A percentile compares a stretch with the other conserved stretches of the same genome.
phyloP scores from a whole-genome alignment of 768 basidiomycete genomes.

The Pulveroboletus frians region DNA sequence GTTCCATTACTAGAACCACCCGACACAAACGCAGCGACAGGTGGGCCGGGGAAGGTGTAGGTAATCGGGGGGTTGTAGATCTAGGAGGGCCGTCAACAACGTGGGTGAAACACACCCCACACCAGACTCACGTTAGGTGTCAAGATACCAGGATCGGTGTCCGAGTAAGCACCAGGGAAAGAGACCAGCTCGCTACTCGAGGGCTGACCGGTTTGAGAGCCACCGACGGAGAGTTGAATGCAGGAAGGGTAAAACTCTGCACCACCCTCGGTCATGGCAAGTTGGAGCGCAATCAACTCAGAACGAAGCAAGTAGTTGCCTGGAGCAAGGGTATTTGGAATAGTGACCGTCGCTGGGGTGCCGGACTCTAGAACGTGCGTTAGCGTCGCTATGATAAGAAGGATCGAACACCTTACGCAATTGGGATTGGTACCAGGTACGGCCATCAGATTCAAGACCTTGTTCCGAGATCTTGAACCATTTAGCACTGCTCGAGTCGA shows the following conservation, averaged over 20 bases:
- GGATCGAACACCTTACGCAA: slow-evolving; percentile 35
- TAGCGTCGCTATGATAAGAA: background rate
- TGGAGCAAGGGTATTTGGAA: slow-evolving; percentile 49
- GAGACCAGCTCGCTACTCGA: slow-evolving; percentile 38
- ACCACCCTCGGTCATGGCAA: slow-evolving; percentile 46
- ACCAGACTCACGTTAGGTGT: slow-evolving; percentile 36
- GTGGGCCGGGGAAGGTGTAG: slow-evolving; percentile 52
- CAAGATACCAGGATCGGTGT: slow-evolving; percentile 64
- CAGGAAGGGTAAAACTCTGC: slow-evolving; percentile 38
- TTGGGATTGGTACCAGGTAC: slow-evolving; percentile 45
- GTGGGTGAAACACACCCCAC: background rate
- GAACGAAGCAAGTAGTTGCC: slow-evolving; percentile 74
- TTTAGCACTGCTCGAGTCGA: slow-evolving; percentile 47
- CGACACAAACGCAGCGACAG: slow-evolving; percentile 38
- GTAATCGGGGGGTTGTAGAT: slow-evolving; percentile 24
- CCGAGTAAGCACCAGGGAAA: slow-evolving; percentile 67
- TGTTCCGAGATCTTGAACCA: slow-evolving; percentile 74
- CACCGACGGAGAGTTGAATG: slow-evolving; percentile 24
- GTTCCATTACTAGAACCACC: slow-evolving; percentile 9
- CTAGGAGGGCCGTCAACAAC: slow-evolving; percentile 4
- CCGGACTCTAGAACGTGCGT: slow-evolving; percentile 32
- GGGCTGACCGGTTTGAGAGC: slow-evolving; percentile 23
- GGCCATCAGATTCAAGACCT: slow-evolving; percentile 34
- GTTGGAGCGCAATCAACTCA: slow-evolving; percentile 74
- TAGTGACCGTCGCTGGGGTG: slow-evolving; percentile 32